Evolutionary conservation across 495 filamentous ascomycete genomes (phyloP), one percentile per base, ranked within the genome.

Genomic region (Podospora pseudopauciseta): DNA sequence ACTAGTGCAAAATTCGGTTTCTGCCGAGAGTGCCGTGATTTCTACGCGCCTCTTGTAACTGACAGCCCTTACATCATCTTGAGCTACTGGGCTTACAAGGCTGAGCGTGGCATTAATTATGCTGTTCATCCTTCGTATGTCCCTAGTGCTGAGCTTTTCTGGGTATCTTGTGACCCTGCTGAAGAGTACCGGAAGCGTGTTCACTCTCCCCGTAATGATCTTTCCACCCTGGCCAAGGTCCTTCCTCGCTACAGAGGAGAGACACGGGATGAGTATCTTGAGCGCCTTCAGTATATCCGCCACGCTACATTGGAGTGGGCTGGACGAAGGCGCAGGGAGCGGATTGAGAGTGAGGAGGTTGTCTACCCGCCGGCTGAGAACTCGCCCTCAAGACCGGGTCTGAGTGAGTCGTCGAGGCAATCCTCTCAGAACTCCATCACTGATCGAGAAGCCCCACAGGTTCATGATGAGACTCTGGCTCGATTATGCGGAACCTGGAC

Each of bases 21-120:
- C 53, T 73, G 71, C 34, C 3, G 13, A 5, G 55, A 28, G 5
- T 74, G 72, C 63, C 20, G 63, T 34, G 5, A n/a, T 16, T 57
- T 53, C 59, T 71, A 66, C 65, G 4, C n/a, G 32, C 34, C n/a
- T 11, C 56, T 44, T 6, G 65, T 63, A 15, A 66, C 32, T 3
- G 23, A 28, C 18, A 23, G 53, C 6, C 19, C 62, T 2, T 18
- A 62, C 2, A 54, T 23, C 6, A 44, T 74, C 27, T 27, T 68
- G 2, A 70, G 63, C 56, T 74, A 72, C 27, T 74, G 70, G 70
- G 65, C 59, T 5, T 72, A 60, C 64, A 73, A 73, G 59, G 68
- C 58, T 60, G 6, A 5, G 1, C 19, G 9, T 7, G 30, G 57
- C 15, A 65, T 57, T 4, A 9, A 54, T 0, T 44, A 28, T 15